These are phyloP conservation scores for Hericium rajendrae DNA, from an alignment of 768 basidiomycete genomes.

Conservation along the genomic window DNA sequence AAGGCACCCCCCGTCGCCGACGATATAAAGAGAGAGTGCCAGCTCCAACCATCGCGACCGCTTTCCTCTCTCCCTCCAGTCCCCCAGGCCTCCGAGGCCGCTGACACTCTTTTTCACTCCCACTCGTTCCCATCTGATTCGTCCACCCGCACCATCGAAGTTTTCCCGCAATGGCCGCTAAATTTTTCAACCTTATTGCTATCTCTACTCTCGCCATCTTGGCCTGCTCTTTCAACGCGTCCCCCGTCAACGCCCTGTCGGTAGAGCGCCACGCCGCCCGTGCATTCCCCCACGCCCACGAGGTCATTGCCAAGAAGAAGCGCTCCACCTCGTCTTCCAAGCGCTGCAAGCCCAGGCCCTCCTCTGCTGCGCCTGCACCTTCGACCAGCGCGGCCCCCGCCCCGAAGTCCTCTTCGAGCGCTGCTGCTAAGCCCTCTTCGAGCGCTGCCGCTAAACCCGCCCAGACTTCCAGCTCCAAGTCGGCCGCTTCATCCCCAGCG, in stretches of 20 bases:
- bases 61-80: background rate
- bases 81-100: background rate
- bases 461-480: conserved; percentile 7
- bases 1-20: background rate
- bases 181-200: conserved; percentile 49
- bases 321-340: conserved; percentile 25
- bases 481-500: conserved; percentile 14
- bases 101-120: conserved; percentile 3
- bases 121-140: conserved; percentile 11
- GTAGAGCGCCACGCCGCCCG: conserved; percentile 32
- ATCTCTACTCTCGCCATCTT: conserved; percentile 49
- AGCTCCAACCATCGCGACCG: background rate
- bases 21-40: too few species aligned
- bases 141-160: conserved; percentile 1
- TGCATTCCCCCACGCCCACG: conserved; percentile 34
- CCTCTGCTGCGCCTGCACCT: conserved; percentile 14
- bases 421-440: conserved; percentile 8
- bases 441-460: conserved; percentile 13
- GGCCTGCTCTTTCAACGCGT: conserved; percentile 36
- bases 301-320: conserved; percentile 41
- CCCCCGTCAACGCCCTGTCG: conserved; percentile 44
- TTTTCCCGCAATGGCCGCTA: conserved; percentile 33
- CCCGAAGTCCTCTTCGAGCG: conserved; percentile 13
- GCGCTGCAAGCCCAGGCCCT: conserved; percentile 47
- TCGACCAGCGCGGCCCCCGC: background rate